Base-by-base conservation (phyloP, 345 rosid genomes). In the Syzygium jambos region DNA sequence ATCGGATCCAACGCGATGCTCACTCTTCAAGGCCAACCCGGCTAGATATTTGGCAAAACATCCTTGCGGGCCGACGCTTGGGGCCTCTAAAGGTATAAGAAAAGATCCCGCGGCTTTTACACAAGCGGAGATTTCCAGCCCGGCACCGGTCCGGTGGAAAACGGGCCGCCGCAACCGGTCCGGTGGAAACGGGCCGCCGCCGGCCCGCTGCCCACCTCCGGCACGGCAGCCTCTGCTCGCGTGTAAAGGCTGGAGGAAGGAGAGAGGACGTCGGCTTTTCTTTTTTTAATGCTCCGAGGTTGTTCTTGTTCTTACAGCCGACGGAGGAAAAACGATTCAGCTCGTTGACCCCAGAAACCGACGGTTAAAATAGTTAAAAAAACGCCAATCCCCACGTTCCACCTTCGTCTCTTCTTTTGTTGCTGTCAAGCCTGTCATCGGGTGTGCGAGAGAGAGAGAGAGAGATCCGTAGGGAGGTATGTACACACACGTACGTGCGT, bases 21-120 rank as follows among this genome's bases (percentile, higher is more conserved):
- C 22, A 16, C 43, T 1, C 43, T 30, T 30, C 78, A 16, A 16
- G 78, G 8, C 78, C 23, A 30, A 65, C 43, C 23, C 43, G 43
- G 6, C 23, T 8, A 16, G 43, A 0, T 30, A 1, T 1, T 0
- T 30, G 1, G 43, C 78, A 19, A 30, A 65, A 30, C 22, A 0
- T 65, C 78, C 78, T 8, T 16, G 16, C 0, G 22, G 23, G 6
- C 22, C 46, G 2, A 34, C 3, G 23, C 46, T 34, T 21, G 15
- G 16, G 30, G 65, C 65, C 78, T 21, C 43, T 9, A 30, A 68
- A 68, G 78, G 78, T 6, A 4, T 22, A 4, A 16, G 21, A 17
- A 9, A 9, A 29, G 38, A 7, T 34, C 46, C 25, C 5, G 22
- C 23, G 7, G 7, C 57, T 54, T 54, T 43, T 43, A 43, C 46